Percentiles rank a stretch among this genome's conserved stretches.
phyloP scores from a whole-genome alignment of 495 filamentous ascomycete species.

The Xanthoparmelia taractica region DNA sequence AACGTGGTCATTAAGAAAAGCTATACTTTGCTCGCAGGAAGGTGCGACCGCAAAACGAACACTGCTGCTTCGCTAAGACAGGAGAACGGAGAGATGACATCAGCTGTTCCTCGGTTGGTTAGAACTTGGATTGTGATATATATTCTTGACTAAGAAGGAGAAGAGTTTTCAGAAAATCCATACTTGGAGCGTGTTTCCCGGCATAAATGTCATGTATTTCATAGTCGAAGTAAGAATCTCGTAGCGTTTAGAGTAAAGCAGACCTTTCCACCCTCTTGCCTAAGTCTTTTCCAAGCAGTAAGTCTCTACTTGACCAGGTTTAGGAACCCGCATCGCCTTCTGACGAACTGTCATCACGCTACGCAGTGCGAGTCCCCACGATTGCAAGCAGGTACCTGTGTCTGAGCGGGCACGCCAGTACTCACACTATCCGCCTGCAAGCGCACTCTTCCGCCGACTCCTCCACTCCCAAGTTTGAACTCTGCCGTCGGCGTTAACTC shows the following conservation, averaged over 20 bases:
- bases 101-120: background rate
- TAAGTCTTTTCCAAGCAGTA: background rate
- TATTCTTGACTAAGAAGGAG: no score
- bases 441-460: background rate
- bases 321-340: background rate
- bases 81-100: no score
- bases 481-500: background rate
- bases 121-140: no score
- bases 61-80: background rate
- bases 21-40: no score
- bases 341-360: background rate
- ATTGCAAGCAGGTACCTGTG: background rate
- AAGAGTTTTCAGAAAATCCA: background rate
- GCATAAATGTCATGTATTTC: background rate
- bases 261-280: background rate
- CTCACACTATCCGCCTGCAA: background rate
- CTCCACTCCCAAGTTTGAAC: conserved; percentile 4
- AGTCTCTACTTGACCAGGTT: background rate
- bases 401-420: background rate
- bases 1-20: background rate
- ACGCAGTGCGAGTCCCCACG: background rate
- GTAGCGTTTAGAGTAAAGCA: background rate
- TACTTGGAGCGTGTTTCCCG: no score
- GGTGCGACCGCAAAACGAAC: background rate
- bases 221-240: background rate